Conservation (phyloP, 352 stramenopile species). For the Aphanomyces invadans region DNA sequence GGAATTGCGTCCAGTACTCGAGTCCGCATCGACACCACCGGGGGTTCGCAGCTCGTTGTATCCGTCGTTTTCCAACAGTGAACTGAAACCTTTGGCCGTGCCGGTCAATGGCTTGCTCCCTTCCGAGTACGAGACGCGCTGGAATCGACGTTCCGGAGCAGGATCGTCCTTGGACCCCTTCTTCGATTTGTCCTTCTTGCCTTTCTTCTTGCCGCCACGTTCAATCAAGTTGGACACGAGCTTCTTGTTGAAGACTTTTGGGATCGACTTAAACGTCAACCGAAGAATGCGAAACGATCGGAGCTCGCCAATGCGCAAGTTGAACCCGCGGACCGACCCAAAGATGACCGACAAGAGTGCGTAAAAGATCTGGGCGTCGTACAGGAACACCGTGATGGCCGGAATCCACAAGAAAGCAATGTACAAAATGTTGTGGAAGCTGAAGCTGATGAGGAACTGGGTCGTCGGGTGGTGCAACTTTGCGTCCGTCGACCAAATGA, state of each 20-base stretch:
- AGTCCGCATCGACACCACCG: not conserved
- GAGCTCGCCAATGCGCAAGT: constrained; percentile 28
- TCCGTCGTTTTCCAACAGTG: constrained; percentile 22
- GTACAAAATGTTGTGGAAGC: constrained; percentile 28
- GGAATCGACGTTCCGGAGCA: constrained; percentile 60
- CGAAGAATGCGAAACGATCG: constrained; percentile 29
- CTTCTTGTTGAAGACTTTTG: constrained; percentile 83
- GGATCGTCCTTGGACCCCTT: constrained; percentile 34
- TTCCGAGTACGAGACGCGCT: constrained; percentile 76
- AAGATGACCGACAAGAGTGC: constrained; percentile 28
- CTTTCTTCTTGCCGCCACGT: constrained; percentile 36
- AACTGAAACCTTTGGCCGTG: constrained; percentile 72
- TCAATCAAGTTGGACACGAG: constrained; percentile 83
- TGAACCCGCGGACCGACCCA: constrained; percentile 27
- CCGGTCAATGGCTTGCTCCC: constrained; percentile 73
- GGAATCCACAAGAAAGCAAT: constrained; percentile 30
- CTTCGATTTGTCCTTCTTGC: constrained; percentile 52
- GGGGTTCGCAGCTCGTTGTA: constrained; percentile 22
- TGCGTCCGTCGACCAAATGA: constrained; percentile 25
- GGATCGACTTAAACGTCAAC: constrained; percentile 29
- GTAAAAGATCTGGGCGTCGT: constrained; percentile 31
- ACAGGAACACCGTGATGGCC: constrained; percentile 27
- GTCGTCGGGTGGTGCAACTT: constrained; percentile 15
- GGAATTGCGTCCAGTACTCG: constrained; percentile 36
- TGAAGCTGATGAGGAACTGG: constrained; percentile 26